Evolutionary conservation across 345 rosid genomes (phyloP).

Genomic region (Abelmoschus esculentus): DNA sequence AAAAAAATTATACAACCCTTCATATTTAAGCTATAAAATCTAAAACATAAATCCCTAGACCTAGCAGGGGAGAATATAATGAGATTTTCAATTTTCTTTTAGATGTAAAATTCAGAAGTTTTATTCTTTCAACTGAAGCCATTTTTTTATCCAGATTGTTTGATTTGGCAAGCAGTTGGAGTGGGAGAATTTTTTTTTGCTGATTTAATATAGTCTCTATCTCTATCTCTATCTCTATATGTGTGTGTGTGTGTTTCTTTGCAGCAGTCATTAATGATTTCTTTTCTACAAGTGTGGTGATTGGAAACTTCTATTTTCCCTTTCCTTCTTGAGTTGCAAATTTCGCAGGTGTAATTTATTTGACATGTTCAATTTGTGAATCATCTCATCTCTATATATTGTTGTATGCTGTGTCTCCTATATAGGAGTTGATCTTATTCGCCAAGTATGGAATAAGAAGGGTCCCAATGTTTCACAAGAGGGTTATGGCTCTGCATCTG

Average conservation of each 20-base stretch:
- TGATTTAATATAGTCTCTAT: not conserved
- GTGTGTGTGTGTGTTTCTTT: not conserved
- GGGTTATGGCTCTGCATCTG: constrained; percentile 96
- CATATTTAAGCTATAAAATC: too few species aligned
- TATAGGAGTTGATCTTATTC: constrained; percentile 68
- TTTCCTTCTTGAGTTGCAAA: constrained; percentile 2
- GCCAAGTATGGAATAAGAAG: constrained; percentile 92
- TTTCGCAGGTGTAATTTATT: not conserved
- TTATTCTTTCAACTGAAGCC: too few species aligned
- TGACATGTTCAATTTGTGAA: not conserved
- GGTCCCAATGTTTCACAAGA: constrained; percentile 77
- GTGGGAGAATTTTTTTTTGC: not conserved
- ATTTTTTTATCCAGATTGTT: not conserved
- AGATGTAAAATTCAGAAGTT: too few species aligned
- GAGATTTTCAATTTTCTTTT: too few species aligned
- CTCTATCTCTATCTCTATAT: not conserved
- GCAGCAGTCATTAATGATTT: not conserved
- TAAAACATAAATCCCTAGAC: too few species aligned
- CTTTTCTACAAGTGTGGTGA: not conserved
- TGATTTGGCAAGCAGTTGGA: not conserved
- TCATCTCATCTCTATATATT: not conserved
- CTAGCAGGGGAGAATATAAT: too few species aligned
- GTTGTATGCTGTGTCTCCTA: not conserved
- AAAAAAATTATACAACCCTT: too few species aligned
- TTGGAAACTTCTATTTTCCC: constrained; percentile 8